Evolutionary conservation across 1,284 basidiomycete genomes (phyloP), one percentile per base, ranked within the genome.

Genomic region (Prillingera fragicola): DNA sequence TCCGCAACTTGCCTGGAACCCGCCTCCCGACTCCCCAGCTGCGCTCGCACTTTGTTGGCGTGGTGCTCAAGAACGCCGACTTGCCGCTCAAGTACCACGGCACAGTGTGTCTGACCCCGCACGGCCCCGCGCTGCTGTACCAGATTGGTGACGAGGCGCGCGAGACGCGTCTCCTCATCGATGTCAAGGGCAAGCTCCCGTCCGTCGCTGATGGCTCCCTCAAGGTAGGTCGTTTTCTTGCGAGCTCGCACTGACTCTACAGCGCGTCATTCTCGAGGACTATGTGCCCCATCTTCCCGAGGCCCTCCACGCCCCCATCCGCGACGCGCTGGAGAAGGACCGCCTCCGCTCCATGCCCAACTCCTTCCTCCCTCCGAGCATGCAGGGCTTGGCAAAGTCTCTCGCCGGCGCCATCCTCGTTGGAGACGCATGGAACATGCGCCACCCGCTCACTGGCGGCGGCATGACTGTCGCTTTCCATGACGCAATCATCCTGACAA

Each of bases 351-450:
- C 83, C 15, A 97, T 98, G 94, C 92, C 95, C 36, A 98, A 97
- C 71, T 87, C 86, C 0, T 96, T 89, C 77, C 78, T 99, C 3
- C 89, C 92, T 0, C 76, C 92, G 0, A 77, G 83, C 14, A 78
- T 85, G 62, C 95, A 97, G 66, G 87, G 86, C 10, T 54, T 57
- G 5, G 43, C 69, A 68, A 25, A 72, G 75, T 9, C 84, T 9
- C 52, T 66, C 14, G 33, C 38, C 42, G 91, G 92, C 17, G 83
- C 83, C 8, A 77, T 98, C 52, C 79, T 98, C 45, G 77, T 96
- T 31, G 95, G 95, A 5, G 95, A 98, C 68, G 84, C 94, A 1
- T 94, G 91, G 85, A 99, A 98, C 69, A 98, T 98, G 92, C 85
- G 95, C 1, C 95, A 99, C 71, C 94, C 95, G 0, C 77, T 99